phyloP scores from a whole-genome alignment of 2,329 filamentous ascomycete genomes.

The Talaromyces sp. region DNA sequence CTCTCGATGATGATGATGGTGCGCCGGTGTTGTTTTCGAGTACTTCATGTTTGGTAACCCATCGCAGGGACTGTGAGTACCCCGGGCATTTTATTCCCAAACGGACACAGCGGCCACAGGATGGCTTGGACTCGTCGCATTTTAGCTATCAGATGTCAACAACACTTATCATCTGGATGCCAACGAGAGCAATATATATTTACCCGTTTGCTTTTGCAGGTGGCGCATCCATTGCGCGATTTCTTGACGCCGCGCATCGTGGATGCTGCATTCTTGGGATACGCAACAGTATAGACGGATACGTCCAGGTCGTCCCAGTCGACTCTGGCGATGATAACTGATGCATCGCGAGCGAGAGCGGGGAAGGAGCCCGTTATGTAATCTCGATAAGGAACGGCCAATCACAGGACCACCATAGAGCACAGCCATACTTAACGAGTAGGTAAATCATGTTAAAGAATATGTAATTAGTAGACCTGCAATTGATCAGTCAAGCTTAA shows the following conservation, averaged over 20 bases:
- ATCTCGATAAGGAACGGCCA: not conserved
- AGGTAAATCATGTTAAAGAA: too few relatives aligned
- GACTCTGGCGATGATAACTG: not conserved
- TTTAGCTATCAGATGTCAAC: constrained; percentile 25
- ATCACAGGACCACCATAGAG: not conserved
- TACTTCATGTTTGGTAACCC: constrained; percentile 31
- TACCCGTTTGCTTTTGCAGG: constrained; percentile 36
- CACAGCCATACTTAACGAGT: too few relatives aligned
- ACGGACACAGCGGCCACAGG: constrained; percentile 33
- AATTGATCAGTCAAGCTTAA: too few relatives aligned
- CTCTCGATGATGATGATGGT: not conserved
- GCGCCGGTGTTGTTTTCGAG: constrained; percentile 5
- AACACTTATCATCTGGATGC: not conserved
- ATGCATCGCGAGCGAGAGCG: not conserved
- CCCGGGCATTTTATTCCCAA: constrained; percentile 33
- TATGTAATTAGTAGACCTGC: too few relatives aligned
- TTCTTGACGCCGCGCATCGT: constrained; percentile 36
- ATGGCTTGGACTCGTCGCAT: constrained; percentile 35
- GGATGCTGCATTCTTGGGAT: not conserved
- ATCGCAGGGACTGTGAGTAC: constrained; percentile 32
- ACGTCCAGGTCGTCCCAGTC: not conserved
- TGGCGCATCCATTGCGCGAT: constrained; percentile 37
- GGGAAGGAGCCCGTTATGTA: not conserved
- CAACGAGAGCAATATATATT: constrained; percentile 12
- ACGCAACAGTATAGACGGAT: not conserved